Base-by-base conservation (phyloP, 1,139 yeast species). In the Taphrina betulina region DNA sequence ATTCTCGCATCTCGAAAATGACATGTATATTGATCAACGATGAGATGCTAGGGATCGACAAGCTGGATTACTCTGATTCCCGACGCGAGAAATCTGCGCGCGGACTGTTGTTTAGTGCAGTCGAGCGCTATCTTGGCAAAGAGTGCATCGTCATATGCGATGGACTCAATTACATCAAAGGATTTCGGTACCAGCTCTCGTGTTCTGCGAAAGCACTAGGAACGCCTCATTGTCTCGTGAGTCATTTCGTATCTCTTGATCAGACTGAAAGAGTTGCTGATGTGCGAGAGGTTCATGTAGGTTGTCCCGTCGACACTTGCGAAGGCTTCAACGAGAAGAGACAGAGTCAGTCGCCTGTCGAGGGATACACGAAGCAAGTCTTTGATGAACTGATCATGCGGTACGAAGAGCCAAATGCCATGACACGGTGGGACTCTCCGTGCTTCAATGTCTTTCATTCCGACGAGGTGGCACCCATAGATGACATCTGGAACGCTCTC, bases 371-470 rank as follows among this genome's bases (percentile, higher is more conserved):
- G 5, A 37, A 46, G 14, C 55, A 59, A 12, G 51, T 59, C 34
- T 73, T 90, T 46, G 77, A 76, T 20, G 92, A 85, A 55, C 71
- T 92, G 61, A 78, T 81, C 3, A 85, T 89, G 81, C 71, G 98
- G 61, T 94, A 83, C 66, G 98, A 92, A 69, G 98, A 92, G 68
- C 99, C 99, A 0, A 85, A 87, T 65, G 82, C 82, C 19, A 79
- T 80, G 66, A 80, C 84, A 35, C 74, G 96, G 60, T 92, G 98
- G 98, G 99, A 92, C 67, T 81, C 95, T 3, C 99, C 99, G 1
- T 71, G 90, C 60, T 84, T 88, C 67, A 80, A 87, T 0, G 69
- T 87, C 82, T 2, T 78, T 81, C 41, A 79, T 44, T 82, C 82
- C 59, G 66, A 67, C 46, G 72, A 71, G n/a, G 68, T 72, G 3